phyloP scores from a whole-genome alignment of 2,329 filamentous ascomycete species.

The Aspergillus ibericus region DNA sequence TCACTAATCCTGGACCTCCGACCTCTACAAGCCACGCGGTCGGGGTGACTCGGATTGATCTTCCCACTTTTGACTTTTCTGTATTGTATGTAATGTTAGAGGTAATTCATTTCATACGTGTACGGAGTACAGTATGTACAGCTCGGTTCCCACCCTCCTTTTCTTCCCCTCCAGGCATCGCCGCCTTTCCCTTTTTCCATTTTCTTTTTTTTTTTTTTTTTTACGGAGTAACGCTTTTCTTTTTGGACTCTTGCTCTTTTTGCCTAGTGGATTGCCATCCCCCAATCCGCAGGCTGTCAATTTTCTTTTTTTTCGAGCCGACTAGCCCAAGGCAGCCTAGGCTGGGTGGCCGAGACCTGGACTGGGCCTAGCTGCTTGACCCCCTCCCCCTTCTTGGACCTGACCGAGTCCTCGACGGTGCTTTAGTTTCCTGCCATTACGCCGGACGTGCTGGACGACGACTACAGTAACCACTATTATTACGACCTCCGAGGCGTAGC shows the following conservation, averaged over 20 bases:
- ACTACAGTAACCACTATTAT: not conserved
- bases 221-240: too few relatives aligned
- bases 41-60: not conserved
- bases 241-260: constrained; percentile 1
- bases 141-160: not conserved
- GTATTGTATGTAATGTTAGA: not conserved
- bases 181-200: constrained; percentile 1
- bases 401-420: constrained; percentile 13
- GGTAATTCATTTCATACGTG: not conserved
- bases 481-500: not conserved
- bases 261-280: constrained; percentile 10
- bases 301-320: constrained; percentile 7
- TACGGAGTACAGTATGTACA: not conserved
- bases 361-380: constrained; percentile 6
- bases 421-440: constrained; percentile 5
- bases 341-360: not conserved
- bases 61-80: not conserved
- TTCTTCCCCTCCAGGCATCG: not conserved
- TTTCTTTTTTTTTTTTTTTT: constrained; percentile 9
- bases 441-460: not conserved
- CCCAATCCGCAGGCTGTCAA: constrained; percentile 17
- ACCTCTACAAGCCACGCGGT: constrained; percentile 3
- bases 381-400: constrained; percentile 10
- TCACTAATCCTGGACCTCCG: constrained; percentile 7
- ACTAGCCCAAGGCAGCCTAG: constrained; percentile 11